phyloP scores from a whole-genome alignment of 441 rosid genomes.

The Macaranga tanarius region DNA sequence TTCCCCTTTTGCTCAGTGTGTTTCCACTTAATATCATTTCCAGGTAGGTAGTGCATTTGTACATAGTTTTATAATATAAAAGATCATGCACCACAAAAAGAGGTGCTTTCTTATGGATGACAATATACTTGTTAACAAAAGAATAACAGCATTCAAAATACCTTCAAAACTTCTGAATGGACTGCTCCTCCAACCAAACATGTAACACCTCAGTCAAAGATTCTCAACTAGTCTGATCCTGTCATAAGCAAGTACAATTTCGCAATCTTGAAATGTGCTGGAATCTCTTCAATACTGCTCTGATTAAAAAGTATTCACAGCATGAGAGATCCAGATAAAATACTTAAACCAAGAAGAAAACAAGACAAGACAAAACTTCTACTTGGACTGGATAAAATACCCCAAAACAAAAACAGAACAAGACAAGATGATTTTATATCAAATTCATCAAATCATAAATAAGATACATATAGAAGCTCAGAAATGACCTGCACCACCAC shows the following conservation, averaged over 20 bases:
- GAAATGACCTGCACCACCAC: not conserved
- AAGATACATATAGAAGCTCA: not conserved
- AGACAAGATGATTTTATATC: not conserved
- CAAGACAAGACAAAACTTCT: too few relatives aligned
- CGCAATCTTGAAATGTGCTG: conserved; percentile 21
- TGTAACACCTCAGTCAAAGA: conserved; percentile 16
- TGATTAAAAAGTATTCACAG: conserved; percentile 5
- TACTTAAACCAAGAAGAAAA: too few relatives aligned
- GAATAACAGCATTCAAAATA: not conserved
- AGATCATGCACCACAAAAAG: too few relatives aligned
- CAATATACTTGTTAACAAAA: too few relatives aligned
- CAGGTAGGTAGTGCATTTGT: not conserved
- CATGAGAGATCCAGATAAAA: conserved; percentile 1
- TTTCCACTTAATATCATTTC: not conserved
- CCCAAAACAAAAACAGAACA: not conserved
- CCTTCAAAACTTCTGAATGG: conserved; percentile 24
- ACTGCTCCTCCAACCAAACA: conserved; percentile 25
- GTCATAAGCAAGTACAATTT: not conserved
- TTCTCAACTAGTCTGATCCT: conserved; percentile 20
- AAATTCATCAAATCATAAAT: not conserved
- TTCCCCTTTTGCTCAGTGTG: not conserved
- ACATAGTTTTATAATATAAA: too few relatives aligned
- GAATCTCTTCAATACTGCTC: conserved; percentile 15
- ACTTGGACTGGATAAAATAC: not conserved
- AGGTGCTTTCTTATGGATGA: too few relatives aligned